Percentiles rank a stretch among this genome's conserved stretches.
phyloP scores from a whole-genome alignment of 805 yeast genomes.

The Candida arabinofermentans region DNA sequence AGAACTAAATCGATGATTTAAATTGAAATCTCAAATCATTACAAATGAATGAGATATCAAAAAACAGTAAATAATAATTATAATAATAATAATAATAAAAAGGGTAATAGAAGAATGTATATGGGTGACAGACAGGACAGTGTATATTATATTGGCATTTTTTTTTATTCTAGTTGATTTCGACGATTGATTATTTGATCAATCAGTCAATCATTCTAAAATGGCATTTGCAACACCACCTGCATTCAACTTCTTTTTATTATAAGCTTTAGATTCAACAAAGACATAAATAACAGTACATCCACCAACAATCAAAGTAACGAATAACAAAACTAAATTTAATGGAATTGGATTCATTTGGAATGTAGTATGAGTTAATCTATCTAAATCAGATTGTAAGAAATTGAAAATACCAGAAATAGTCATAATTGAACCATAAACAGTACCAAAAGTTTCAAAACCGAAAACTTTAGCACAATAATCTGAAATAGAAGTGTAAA shows the following conservation, averaged over 20 bases:
- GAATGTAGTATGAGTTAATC: constrained; percentile 46
- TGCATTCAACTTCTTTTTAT: constrained; percentile 10
- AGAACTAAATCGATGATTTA: no score
- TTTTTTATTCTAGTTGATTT: not conserved
- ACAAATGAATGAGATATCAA: no score
- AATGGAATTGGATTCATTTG: constrained; percentile 54
- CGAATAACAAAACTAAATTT: constrained; percentile 35
- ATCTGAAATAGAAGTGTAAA: constrained; percentile 54
- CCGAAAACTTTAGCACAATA: constrained; percentile 64
- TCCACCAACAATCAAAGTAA: constrained; percentile 43
- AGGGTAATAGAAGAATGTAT: no score
- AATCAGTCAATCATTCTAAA: not conserved
- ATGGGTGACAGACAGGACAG: not conserved
- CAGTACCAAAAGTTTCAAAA: constrained; percentile 55
- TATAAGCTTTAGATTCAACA: constrained; percentile 25
- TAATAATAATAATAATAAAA: no score
- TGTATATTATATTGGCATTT: no score
- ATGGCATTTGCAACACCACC: not conserved
- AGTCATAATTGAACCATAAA: constrained; percentile 54
- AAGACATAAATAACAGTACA: constrained; percentile 37
- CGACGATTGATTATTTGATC: not conserved
- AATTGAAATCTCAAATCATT: no score
- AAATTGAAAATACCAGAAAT: constrained; percentile 49
- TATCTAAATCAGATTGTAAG: constrained; percentile 44
- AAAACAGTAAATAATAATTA: no score